These are phyloP conservation scores for Lentinula lateritia DNA, from an alignment of 768 basidiomycete genomes.

Conservation along the genomic window DNA sequence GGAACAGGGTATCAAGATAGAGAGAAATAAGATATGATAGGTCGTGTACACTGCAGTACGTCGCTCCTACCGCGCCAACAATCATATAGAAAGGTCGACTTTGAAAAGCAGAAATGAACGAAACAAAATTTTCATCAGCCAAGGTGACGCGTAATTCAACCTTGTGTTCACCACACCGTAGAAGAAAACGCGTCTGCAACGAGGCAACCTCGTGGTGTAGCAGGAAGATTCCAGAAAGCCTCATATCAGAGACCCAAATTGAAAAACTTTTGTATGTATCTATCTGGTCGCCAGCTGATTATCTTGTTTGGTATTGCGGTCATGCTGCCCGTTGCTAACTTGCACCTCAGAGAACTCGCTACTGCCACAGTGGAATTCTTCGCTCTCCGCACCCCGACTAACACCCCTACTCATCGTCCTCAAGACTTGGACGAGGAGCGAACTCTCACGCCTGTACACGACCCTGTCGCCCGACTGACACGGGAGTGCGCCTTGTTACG, in stretches of 20 bases:
- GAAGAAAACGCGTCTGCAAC: constrained; percentile 6
- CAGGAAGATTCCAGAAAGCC: constrained; percentile 1
- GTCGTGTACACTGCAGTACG: background rate
- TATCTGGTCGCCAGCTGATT: background rate
- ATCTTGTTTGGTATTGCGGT: constrained; percentile 16
- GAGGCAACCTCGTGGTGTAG: constrained; percentile 7
- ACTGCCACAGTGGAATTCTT: constrained; percentile 58
- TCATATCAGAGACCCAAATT: background rate
- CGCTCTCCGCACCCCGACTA: constrained; percentile 35
- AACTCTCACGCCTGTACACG: constrained; percentile 31
- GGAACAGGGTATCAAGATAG: constrained; percentile 2
- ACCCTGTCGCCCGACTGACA: constrained; percentile 32
- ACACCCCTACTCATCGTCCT: constrained; percentile 17
- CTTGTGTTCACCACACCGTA: background rate
- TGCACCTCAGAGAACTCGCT: constrained; percentile 44
- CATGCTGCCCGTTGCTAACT: constrained; percentile 42
- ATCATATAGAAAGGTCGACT: background rate
- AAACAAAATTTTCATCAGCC: background rate
- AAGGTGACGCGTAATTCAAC: constrained; percentile 1
- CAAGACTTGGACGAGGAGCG: constrained; percentile 24
- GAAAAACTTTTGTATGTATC: background rate
- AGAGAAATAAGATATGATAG: constrained; percentile 6
- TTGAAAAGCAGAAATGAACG: background rate
- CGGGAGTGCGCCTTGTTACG: constrained; percentile 40
- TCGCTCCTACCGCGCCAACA: background rate